Conservation (phyloP, 2,329 filamentous ascomycete species). For the Calonectria honghensis region DNA sequence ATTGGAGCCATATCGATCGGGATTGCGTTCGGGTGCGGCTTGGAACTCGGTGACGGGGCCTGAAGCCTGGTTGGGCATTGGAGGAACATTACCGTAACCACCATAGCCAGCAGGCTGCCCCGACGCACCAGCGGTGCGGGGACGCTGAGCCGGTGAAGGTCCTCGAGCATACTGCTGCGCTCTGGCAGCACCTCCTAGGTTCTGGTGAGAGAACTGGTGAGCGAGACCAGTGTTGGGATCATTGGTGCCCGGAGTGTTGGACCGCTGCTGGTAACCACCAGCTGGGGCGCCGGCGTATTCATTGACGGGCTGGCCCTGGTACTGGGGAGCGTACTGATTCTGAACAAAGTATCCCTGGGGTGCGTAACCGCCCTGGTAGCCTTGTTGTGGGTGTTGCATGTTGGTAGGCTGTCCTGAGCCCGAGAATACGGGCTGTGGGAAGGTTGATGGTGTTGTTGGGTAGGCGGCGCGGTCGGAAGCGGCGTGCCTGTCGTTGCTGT, state of each 20-base stretch:
- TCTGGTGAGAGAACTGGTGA: conserved; percentile 98
- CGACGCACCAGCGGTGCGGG: conserved; percentile 86
- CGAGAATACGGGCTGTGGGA: conserved; percentile 88
- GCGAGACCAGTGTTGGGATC: conserved; percentile 94
- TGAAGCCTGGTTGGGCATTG: conserved; percentile 76
- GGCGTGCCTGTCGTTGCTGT: conserved; percentile 78
- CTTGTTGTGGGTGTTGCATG: conserved; percentile 64
- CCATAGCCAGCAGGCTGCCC: conserved; percentile 78
- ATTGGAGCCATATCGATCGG: conserved; percentile 82
- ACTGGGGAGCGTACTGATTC: conserved; percentile 71
- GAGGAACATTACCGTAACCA: conserved; percentile 78
- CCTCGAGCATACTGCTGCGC: conserved; percentile 82
- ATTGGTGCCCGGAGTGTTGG: conserved; percentile 78
- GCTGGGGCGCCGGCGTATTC: conserved; percentile 72
- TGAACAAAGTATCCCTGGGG: conserved; percentile 77
- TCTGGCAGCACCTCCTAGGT: conserved; percentile 84
- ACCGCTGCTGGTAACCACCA: conserved; percentile 69
- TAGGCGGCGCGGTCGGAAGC: conserved; percentile 81
- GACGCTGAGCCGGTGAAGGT: conserved; percentile 83
- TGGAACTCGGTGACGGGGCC: conserved; percentile 83
- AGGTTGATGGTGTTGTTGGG: conserved; percentile 94
- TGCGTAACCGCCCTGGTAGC: conserved; percentile 68
- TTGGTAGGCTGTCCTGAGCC: conserved; percentile 49
- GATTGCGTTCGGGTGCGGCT: conserved; percentile 88
- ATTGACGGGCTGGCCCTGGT: conserved; percentile 64